phyloP scores from a whole-genome alignment of 2,329 filamentous ascomycete genomes.

The Pseudogymnoascus sp. region DNA sequence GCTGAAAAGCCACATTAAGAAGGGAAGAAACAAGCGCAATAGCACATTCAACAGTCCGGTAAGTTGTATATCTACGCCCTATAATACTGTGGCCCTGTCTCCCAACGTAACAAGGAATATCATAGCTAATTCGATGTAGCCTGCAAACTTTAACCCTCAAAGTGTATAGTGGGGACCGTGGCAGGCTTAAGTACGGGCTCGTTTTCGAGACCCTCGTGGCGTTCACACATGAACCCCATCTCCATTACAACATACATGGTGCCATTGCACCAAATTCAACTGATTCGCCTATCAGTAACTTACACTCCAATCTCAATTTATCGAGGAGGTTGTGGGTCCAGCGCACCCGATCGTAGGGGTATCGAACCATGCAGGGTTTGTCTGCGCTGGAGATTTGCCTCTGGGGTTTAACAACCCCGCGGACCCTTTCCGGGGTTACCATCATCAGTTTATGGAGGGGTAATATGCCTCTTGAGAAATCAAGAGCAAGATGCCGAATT shows the following conservation, averaged over 20 bases:
- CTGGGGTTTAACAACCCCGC: background rate
- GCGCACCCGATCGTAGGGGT: background rate
- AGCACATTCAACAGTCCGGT: slow-evolving; percentile 87
- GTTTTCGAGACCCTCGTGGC: background rate
- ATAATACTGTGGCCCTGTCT: background rate
- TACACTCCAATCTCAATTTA: background rate
- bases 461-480: background rate
- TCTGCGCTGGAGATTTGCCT: background rate
- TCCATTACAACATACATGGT: slow-evolving; percentile 4
- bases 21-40: slow-evolving; percentile 88
- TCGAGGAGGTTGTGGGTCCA: background rate
- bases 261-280: background rate
- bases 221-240: background rate
- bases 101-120: background rate
- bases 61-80: slow-evolving; percentile 7
- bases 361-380: background rate
- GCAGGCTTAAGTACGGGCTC: background rate
- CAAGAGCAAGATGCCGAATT: background rate
- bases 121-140: slow-evolving; percentile 9
- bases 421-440: background rate
- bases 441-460: slow-evolving; percentile 2
- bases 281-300: slow-evolving; percentile 1
- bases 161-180: slow-evolving; percentile 9
- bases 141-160: slow-evolving; percentile 15
- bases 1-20: slow-evolving; percentile 98